Conservation (phyloP, 129 eudicot species). For the Flaveria bidentis region DNA sequence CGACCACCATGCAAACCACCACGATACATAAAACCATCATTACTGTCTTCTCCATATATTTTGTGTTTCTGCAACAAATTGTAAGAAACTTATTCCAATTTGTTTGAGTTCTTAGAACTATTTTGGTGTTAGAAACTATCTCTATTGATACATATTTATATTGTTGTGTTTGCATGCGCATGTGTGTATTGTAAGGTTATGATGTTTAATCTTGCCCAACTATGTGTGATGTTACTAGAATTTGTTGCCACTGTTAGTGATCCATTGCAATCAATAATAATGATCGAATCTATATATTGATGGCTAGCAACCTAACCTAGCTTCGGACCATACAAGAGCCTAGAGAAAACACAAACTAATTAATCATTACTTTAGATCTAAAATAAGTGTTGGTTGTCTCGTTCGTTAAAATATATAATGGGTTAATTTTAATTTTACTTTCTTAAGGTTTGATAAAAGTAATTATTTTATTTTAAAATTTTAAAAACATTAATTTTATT, state of each 20-base stretch:
- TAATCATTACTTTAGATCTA: too few relatives aligned
- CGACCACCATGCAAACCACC: neutral
- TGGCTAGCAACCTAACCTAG: neutral
- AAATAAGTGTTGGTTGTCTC: too few relatives aligned
- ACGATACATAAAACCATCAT: neutral
- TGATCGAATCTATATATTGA: neutral
- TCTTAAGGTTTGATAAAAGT: too few relatives aligned
- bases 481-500: too few relatives aligned
- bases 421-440: too few relatives aligned
- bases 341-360: neutral
- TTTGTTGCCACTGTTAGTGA: neutral
- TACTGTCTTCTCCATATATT: neutral
- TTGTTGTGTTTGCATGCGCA: neutral
- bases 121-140: neutral
- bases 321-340: neutral
- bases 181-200: neutral
- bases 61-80: neutral
- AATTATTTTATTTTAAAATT: too few relatives aligned
- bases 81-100: too few relatives aligned
- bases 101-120: neutral
- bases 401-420: too few relatives aligned
- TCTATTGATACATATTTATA: neutral
- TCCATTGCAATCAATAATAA: neutral
- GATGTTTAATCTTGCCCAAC: neutral
- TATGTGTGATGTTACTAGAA: neutral